These are phyloP conservation scores for Lagenidium giganteum DNA, from an alignment of 352 stramenopile species.

Conservation along the genomic window DNA sequence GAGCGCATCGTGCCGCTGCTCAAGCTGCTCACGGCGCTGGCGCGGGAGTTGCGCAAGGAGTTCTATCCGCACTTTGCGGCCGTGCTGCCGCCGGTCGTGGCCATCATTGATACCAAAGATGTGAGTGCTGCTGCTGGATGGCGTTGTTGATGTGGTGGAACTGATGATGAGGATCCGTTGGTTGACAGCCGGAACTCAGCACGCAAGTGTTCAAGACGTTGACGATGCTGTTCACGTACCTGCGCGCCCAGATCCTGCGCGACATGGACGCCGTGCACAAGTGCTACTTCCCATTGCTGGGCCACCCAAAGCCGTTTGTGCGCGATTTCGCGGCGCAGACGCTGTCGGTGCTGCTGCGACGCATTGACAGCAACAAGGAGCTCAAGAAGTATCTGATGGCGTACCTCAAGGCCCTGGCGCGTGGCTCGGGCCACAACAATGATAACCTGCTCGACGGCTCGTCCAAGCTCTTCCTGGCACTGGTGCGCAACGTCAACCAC, in stretches of 20 bases:
- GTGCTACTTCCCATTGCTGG: conserved; percentile 87
- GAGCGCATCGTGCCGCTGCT: conserved; percentile 70
- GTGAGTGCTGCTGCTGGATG: conserved; percentile 21
- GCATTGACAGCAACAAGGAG: conserved; percentile 70
- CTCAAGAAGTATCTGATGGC: conserved; percentile 73
- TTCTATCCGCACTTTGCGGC: conserved; percentile 81
- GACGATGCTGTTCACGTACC: conserved; percentile 85
- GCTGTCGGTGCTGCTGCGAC: conserved; percentile 74
- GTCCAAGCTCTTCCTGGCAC: conserved; percentile 81
- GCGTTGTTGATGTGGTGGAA: neutral
- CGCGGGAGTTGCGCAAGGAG: conserved; percentile 77
- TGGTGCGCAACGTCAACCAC: conserved; percentile 81
- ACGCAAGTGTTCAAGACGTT: conserved; percentile 90
- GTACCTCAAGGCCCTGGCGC: conserved; percentile 74
- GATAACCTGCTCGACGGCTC: conserved; percentile 75
- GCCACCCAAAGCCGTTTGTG: conserved; percentile 80
- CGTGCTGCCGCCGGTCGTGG: conserved; percentile 59
- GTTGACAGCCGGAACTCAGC: conserved; percentile 71
- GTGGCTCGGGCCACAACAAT: conserved; percentile 51
- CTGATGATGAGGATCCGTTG: neutral
- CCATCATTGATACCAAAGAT: conserved; percentile 82
- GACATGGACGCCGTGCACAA: conserved; percentile 89
- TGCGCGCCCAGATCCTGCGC: conserved; percentile 75
- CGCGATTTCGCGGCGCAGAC: conserved; percentile 88
- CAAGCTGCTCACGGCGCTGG: conserved; percentile 78